Percentiles rank a stretch among this genome's conserved stretches.
Conservation (phyloP, 306 rosid genomes). For the Rosa persica region DNA sequence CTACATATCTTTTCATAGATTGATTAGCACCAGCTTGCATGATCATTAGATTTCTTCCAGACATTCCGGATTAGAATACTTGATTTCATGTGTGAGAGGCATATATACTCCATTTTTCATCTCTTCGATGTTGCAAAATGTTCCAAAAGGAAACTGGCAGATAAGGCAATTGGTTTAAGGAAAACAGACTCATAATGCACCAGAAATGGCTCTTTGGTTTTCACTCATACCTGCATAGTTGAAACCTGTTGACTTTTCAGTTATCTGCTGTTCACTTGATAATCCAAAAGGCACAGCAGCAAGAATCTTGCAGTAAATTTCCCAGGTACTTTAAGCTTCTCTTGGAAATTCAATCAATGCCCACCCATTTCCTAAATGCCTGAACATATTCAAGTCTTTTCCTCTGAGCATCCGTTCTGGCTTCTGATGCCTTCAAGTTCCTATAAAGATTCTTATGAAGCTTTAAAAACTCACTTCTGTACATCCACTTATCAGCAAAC, state of each 20-base stretch:
- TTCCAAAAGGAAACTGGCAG: not conserved
- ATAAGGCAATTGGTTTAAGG: not conserved
- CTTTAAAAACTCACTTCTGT: conserved; percentile 68
- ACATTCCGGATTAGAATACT: not conserved
- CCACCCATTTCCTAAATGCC: conserved; percentile 72
- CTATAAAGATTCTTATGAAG: conserved; percentile 74
- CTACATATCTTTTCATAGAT: not conserved
- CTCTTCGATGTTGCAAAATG: not conserved
- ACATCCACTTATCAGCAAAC: conserved; percentile 70
- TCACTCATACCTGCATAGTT: not conserved
- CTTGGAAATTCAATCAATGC: conserved; percentile 26
- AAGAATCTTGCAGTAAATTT: not conserved
- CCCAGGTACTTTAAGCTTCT: not conserved
- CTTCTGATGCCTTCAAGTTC: conserved; percentile 58
- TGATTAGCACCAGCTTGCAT: not conserved
- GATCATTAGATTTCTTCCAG: not conserved
- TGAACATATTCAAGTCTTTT: conserved; percentile 66
- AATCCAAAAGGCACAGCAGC: not conserved
- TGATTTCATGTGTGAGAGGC: conserved; percentile 1
- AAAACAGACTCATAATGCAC: not conserved
- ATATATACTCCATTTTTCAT: not conserved
- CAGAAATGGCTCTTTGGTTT: not conserved
- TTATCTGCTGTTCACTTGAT: not conserved
- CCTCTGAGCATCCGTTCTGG: conserved; percentile 75
- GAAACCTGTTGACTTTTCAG: not conserved